Conservation (phyloP, 2,329 filamentous ascomycete genomes). For the Exophiala bonariae region DNA sequence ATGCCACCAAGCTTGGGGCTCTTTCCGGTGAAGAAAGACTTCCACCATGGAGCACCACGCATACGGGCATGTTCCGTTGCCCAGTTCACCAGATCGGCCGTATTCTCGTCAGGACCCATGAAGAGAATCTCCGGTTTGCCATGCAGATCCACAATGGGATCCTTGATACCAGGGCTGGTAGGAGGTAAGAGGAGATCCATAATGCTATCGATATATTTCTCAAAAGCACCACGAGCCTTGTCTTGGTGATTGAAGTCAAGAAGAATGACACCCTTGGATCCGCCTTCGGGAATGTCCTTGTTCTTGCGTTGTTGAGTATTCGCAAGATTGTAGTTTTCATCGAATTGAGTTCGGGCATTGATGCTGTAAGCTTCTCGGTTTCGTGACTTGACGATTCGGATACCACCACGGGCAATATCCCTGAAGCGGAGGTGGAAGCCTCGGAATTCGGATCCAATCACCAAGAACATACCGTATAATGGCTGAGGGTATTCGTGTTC, state of each 20-base stretch:
- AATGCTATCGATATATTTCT: constrained; percentile 99
- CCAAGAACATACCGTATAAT: constrained; percentile 96
- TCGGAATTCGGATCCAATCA: constrained; percentile 94
- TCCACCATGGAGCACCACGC: constrained; percentile 96
- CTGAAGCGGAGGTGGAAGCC: constrained; percentile 98
- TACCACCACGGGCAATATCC: constrained; percentile 94
- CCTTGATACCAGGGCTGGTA: constrained; percentile 94
- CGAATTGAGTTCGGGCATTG: constrained; percentile 93
- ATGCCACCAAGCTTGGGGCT: constrained; percentile 94
- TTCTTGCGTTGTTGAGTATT: constrained; percentile 99
- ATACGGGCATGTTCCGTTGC: constrained; percentile 90
- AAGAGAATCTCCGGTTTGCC: constrained; percentile 96
- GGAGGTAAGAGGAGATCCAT: constrained; percentile 90
- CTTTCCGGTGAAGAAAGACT: constrained; percentile 99
- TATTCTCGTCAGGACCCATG: constrained; percentile 99
- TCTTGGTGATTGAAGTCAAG: constrained; percentile 93
- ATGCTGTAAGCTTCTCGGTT: constrained; percentile 95
- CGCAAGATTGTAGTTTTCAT: constrained; percentile 97
- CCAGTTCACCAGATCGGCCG: constrained; percentile 95
- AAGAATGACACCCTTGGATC: constrained; percentile 95
- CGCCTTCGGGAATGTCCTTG: constrained; percentile 98
- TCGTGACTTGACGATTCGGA: constrained; percentile 96
- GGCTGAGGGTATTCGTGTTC: constrained; percentile 89
- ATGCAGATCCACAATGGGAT: constrained; percentile 93
- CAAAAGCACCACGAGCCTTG: constrained; percentile 86